Base-by-base conservation (phyloP, 805 yeast species). In the Barnettozyma wickerhamii region DNA sequence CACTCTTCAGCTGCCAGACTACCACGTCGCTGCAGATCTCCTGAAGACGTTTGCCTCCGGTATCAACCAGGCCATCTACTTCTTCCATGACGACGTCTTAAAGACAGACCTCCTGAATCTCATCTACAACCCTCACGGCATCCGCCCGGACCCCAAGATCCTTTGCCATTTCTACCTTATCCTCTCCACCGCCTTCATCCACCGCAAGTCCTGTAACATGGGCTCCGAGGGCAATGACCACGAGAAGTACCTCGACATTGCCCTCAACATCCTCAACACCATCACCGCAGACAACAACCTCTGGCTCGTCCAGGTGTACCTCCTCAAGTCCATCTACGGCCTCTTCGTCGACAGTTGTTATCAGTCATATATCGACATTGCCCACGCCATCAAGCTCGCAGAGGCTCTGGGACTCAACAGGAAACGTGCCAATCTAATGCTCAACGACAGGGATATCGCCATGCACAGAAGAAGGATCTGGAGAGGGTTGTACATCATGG, bases 371-470 rank as follows among this genome's bases (percentile, higher is more conserved):
- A 49, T 66, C 13, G 56, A 58, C 46, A 43, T 68, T 29, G 64
- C 68, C 12, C 48, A 43, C 14, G 68, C 71, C 2, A 63, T 68
- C n/a, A 50, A 63, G 23, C 50, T 57, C 39, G 70, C 69, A 3
- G 66, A 66, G 50, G 50, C 69, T 0, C 49, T 68, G 43, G 72
- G 72, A 2, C 48, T 66, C 23, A 65, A 65, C 43, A 45, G 66
- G 34, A 55, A 44, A 38, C 52, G 38, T 24, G 56, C 63, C 19
- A 65, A 65, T 47, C 60, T 60, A 33, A 49, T 51, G 3, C 46
- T 53, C 41, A 41, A 45, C n/a, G 61, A 60, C 30, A 37, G 20
- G 27, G 45, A 47, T 7, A 51, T 51, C 31, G 49, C 50, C 2
- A n/a, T 45, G 3, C 47, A 43, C 26, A 50, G 69, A 34, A 48